These are phyloP conservation scores for Hortiboletus campestris DNA, from an alignment of 768 basidiomycete species.

Conservation along the genomic window DNA sequence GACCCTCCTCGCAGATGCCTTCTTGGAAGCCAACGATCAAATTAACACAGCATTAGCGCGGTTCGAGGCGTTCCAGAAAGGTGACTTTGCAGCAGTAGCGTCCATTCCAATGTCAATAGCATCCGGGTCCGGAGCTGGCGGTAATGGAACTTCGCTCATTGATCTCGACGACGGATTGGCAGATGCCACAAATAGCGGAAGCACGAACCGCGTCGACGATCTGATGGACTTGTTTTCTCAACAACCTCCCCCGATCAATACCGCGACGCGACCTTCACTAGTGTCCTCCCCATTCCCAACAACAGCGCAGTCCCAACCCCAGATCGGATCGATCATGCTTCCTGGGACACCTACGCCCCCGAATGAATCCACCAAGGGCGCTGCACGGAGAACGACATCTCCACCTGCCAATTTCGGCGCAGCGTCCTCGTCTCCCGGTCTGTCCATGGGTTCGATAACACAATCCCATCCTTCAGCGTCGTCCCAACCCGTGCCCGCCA, in stretches of 20 bases:
- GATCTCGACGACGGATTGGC: conserved; percentile 64
- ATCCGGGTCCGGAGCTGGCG: conserved; percentile 22
- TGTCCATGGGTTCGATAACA: conserved; percentile 1
- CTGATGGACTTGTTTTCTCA: conserved; percentile 58
- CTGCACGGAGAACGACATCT: conserved; percentile 11
- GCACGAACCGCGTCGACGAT: conserved; percentile 45
- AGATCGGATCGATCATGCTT: conserved; percentile 42
- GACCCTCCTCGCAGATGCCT: conserved; percentile 60
- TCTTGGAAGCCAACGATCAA: conserved; percentile 95
- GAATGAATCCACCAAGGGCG: conserved; percentile 15
- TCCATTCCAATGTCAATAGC: conserved; percentile 65
- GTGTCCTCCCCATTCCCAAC: conserved; percentile 17
- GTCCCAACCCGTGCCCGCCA: background rate
- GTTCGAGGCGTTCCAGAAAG: conserved; percentile 91
- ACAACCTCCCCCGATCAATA: conserved; percentile 23
- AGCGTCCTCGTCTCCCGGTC: background rate
- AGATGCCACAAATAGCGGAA: conserved; percentile 18
- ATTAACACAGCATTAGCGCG: conserved; percentile 90
- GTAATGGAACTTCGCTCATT: conserved; percentile 56
- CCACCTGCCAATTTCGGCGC: conserved; percentile 11
- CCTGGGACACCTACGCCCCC: conserved; percentile 38
- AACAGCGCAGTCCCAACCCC: conserved; percentile 20
- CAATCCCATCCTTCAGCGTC: conserved; percentile 2
- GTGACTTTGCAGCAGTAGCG: conserved; percentile 75
- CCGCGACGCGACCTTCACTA: conserved; percentile 27